These are phyloP conservation scores for Papiliotrema terrestris DNA, from an alignment of 1,284 basidiomycete species.

Conservation along the genomic window DNA sequence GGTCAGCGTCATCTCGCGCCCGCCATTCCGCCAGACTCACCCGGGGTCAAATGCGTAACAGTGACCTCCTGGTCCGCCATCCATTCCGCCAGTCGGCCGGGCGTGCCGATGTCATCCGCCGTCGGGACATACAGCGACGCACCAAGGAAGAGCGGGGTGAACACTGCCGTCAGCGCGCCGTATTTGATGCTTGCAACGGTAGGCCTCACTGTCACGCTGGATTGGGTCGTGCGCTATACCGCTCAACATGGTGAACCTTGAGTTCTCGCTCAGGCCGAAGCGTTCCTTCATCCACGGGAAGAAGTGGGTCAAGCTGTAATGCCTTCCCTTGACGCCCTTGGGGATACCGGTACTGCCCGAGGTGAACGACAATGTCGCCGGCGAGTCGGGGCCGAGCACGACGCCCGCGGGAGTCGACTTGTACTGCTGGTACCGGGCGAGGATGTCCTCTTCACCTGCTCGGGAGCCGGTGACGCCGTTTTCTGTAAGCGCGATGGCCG, in stretches of 20 bases:
- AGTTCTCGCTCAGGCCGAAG: slow-evolving; percentile 71
- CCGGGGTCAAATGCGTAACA: slow-evolving; percentile 90
- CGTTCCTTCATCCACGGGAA: slow-evolving; percentile 99
- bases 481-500: slow-evolving; percentile 73
- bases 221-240: slow-evolving; percentile 99
- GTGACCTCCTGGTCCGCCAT: slow-evolving; percentile 90
- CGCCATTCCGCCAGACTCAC: slow-evolving; percentile 14
- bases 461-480: slow-evolving; percentile 68
- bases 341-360: slow-evolving; percentile 97
- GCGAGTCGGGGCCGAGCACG: slow-evolving; percentile 85
- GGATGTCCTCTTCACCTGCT: slow-evolving; percentile 40
- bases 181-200: not conserved
- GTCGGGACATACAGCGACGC: slow-evolving; percentile 95
- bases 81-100: slow-evolving; percentile 96
- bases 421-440: slow-evolving; percentile 51
- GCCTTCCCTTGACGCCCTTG: slow-evolving; percentile 92
- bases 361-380: slow-evolving; percentile 94
- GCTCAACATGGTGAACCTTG: slow-evolving; percentile 96
- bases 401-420: slow-evolving; percentile 61
- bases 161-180: slow-evolving; percentile 60
- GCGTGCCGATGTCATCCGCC: slow-evolving; percentile 94
- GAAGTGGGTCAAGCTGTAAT: slow-evolving; percentile 97
- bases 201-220: slow-evolving; percentile 86
- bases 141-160: slow-evolving; percentile 97
- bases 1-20: not conserved